These are phyloP conservation scores for Lactarius sanguifluus DNA, from an alignment of 768 basidiomycete species.

Conservation along the genomic window DNA sequence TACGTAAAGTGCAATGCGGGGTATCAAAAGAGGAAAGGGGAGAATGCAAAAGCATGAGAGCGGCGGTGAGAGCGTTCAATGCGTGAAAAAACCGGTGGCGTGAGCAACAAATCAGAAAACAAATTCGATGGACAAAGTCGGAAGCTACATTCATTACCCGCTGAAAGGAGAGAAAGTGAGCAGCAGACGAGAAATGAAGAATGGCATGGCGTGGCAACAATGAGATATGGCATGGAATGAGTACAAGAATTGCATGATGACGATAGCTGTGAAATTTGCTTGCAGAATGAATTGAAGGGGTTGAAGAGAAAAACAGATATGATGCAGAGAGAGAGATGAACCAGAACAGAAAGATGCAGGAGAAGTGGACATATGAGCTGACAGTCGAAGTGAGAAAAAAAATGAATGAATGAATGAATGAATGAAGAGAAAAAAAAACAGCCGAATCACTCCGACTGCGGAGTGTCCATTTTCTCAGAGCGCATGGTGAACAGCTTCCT, in stretches of 20 bases:
- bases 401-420: background rate
- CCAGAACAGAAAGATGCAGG: slow-evolving; percentile 15
- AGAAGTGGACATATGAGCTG: slow-evolving; percentile 16
- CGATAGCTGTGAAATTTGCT: slow-evolving; percentile 29
- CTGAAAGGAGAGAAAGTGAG: slow-evolving; percentile 1
- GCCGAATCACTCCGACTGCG: slow-evolving; percentile 8
- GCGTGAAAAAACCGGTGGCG: slow-evolving; percentile 14
- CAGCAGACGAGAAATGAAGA: background rate
- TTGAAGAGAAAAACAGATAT: slow-evolving; percentile 19
- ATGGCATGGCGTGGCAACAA: slow-evolving; percentile 29
- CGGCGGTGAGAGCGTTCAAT: slow-evolving; percentile 23
- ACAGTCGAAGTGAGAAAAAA: background rate
- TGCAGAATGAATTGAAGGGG: slow-evolving; percentile 22
- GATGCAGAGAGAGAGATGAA: slow-evolving; percentile 28
- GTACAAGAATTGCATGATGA: slow-evolving; percentile 33
- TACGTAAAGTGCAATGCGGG: slow-evolving; percentile 30
- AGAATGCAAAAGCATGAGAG: slow-evolving; percentile 26
- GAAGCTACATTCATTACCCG: slow-evolving; percentile 13
- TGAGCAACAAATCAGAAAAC: slow-evolving; percentile 15
- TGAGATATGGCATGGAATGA: slow-evolving; percentile 32
- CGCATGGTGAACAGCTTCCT: slow-evolving; percentile 20
- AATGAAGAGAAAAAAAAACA: background rate
- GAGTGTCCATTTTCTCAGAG: slow-evolving; percentile 23
- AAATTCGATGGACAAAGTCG: slow-evolving; percentile 1
- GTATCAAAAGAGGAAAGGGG: slow-evolving; percentile 11